Base-by-base conservation (phyloP, 2,329 filamentous ascomycete species). In the Orbilia brochopaga region DNA sequence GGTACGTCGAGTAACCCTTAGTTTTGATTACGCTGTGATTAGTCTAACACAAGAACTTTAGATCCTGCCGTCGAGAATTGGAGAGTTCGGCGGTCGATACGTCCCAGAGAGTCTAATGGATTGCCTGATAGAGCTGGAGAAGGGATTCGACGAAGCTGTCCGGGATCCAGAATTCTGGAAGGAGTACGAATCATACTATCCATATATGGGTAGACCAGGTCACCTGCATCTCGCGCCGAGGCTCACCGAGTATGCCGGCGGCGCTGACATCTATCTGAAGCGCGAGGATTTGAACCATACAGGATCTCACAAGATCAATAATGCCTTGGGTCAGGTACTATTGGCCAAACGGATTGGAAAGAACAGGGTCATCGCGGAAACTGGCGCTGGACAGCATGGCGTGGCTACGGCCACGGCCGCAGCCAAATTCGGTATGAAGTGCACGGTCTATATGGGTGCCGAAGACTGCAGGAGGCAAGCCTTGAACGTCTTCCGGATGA, bases 251-350 rank as follows among this genome's bases (percentile, higher is more conserved):
- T 83, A 93, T 77, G 92, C 91, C 53, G 91, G 92, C 23, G 94
- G 94, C 72, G 93, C 94, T 54, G 96, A 92, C 78, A 96, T 99
- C 82, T 99, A 93, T 89, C 82, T 99, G 76, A 99, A 99, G 85
- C 87, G 94, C 77, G 94, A 99, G 81, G 94, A 99, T 79, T 83
- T 97, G 64, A 97, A 97, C 81, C 94, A 99, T 80, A 97, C 94
- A 7, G 94, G 94, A 75, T 95, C 90, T 74, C 94, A 99, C 85
- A 99, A 99, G 85, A 97, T 99, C 84, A 99, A 99, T 84, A 99
- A 99, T 78, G 94, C 94, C 0, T 83, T 99, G 7, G 94, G 94
- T 1, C 94, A 99, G 80, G 87, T 97, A 54, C 85, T 99, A 13
- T 83, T 99, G 42, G 94, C 94, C 1, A 85, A 85, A 76, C 85